Evolutionary conservation across 306 rosid species (phyloP).

Genomic region (Vigna radiata): DNA sequence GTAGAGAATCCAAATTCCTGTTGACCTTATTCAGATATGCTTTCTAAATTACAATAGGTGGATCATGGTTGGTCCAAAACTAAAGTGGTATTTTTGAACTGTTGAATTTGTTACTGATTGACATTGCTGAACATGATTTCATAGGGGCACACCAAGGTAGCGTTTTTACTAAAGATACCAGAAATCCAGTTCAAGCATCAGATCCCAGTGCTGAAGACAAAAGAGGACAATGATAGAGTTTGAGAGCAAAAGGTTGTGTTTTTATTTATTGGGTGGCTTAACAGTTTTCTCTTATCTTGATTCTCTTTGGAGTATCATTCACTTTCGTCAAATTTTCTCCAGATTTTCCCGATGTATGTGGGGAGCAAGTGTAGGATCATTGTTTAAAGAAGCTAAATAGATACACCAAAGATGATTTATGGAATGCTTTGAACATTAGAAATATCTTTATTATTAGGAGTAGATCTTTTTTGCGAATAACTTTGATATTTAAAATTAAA

Average conservation of each 20-base stretch:
- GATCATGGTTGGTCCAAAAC: conserved; percentile 6
- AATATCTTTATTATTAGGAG: background rate
- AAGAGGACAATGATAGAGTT: conserved; percentile 60
- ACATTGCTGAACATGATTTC: conserved; percentile 40
- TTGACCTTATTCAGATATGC: background rate
- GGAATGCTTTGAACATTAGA: conserved; percentile 17
- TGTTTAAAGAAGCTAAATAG: conserved; percentile 43
- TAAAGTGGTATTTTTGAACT: background rate
- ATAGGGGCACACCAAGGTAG: conserved; percentile 75
- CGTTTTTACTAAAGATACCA: conserved; percentile 59
- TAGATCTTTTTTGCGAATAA: background rate
- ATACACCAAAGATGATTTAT: conserved; percentile 31
- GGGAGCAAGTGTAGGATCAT: conserved; percentile 37
- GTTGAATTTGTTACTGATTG: conserved; percentile 13
- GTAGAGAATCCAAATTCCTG: no score
- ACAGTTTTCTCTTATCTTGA: conserved; percentile 42
- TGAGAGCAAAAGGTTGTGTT: conserved; percentile 34
- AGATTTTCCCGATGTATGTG: conserved; percentile 6
- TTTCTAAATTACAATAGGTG: conserved; percentile 8
- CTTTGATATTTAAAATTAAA: no score
- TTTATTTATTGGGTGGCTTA: conserved; percentile 30
- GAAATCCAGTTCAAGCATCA: conserved; percentile 64
- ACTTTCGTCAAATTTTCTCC: conserved; percentile 42
- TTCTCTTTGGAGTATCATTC: conserved; percentile 14
- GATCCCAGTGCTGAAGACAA: conserved; percentile 68